Conservation (phyloP, 768 basidiomycete genomes). For the Termitomyces sp. region DNA sequence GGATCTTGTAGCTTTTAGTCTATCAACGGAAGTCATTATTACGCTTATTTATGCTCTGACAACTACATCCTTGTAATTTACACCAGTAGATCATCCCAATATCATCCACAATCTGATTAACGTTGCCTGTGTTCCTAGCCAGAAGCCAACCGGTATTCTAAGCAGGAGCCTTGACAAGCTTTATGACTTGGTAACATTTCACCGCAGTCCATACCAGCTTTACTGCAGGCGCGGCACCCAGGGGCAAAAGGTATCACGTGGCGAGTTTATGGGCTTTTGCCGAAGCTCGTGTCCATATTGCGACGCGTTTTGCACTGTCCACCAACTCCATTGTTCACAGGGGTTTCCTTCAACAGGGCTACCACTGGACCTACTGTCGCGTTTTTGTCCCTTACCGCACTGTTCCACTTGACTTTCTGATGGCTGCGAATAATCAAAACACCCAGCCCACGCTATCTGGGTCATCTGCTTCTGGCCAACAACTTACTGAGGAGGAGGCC, state of each 20-base stretch:
- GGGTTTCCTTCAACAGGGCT: background rate
- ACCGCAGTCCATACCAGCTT: background rate
- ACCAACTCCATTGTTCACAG: background rate
- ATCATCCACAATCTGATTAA: background rate
- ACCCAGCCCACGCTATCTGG: constrained; percentile 2
- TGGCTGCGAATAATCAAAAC: constrained; percentile 6
- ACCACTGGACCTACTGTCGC: background rate
- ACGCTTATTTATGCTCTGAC: constrained; percentile 10
- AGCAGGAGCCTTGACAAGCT: background rate
- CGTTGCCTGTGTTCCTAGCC: too few relatives aligned
- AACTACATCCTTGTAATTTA: constrained; percentile 10
- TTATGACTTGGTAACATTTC: too few relatives aligned
- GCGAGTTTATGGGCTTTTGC: background rate
- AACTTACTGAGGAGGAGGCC: constrained; percentile 61
- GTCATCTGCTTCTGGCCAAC: constrained; percentile 6
- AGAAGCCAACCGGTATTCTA: background rate
- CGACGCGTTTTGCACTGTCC: background rate
- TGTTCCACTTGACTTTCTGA: background rate
- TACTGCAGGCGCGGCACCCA: too few relatives aligned
- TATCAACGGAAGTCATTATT: constrained; percentile 12
- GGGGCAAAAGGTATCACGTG: background rate
- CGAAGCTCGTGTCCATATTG: background rate
- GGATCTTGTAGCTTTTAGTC: constrained; percentile 12
- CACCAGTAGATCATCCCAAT: constrained; percentile 4
- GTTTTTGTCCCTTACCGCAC: background rate